phyloP scores from a whole-genome alignment of 2,329 filamentous ascomycete genomes.

The Stemphylium beticola region DNA sequence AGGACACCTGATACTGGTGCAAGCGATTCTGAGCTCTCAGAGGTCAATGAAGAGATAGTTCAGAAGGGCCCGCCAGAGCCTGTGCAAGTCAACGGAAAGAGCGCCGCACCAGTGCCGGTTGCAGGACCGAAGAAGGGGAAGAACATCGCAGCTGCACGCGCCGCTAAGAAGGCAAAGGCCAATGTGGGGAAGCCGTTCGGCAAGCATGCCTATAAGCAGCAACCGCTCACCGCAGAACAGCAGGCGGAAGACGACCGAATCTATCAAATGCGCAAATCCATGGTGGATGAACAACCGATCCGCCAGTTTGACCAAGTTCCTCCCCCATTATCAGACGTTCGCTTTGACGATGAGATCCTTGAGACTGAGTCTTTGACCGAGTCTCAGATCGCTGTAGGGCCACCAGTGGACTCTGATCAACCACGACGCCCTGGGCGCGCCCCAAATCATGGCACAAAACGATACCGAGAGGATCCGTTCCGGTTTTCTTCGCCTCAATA shows the following conservation, averaged over 20 bases:
- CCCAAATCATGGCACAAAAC: conserved; percentile 38
- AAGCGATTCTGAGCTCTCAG: conserved; percentile 47
- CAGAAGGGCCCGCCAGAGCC: conserved; percentile 43
- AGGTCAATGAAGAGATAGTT: conserved; percentile 48
- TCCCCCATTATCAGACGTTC: conserved; percentile 40
- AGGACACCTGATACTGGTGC: conserved; percentile 37
- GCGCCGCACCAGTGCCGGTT: conserved; percentile 18
- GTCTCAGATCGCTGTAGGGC: conserved; percentile 45
- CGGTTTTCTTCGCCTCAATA: conserved; percentile 41
- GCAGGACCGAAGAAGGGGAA: conserved; percentile 37
- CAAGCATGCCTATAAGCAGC: conserved; percentile 39
- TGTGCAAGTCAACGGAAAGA: conserved; percentile 33
- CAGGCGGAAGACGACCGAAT: conserved; percentile 34
- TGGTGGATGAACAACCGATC: conserved; percentile 35
- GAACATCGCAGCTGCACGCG: conserved; percentile 31
- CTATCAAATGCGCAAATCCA: conserved; percentile 31
- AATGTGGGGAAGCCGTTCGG: conserved; percentile 39
- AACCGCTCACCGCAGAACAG: conserved; percentile 35
- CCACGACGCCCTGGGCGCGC: conserved; percentile 39
- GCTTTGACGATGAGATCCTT: conserved; percentile 46
- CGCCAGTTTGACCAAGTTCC: conserved; percentile 25
- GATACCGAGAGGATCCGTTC: conserved; percentile 38
- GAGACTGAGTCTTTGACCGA: conserved; percentile 47
- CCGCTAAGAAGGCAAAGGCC: conserved; percentile 40
- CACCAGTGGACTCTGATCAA: conserved; percentile 40